Evolutionary conservation across 805 yeast genomes (phyloP), one percentile per base, ranked within the genome.

Genomic region (Helenozyma rhizophorensis): DNA sequence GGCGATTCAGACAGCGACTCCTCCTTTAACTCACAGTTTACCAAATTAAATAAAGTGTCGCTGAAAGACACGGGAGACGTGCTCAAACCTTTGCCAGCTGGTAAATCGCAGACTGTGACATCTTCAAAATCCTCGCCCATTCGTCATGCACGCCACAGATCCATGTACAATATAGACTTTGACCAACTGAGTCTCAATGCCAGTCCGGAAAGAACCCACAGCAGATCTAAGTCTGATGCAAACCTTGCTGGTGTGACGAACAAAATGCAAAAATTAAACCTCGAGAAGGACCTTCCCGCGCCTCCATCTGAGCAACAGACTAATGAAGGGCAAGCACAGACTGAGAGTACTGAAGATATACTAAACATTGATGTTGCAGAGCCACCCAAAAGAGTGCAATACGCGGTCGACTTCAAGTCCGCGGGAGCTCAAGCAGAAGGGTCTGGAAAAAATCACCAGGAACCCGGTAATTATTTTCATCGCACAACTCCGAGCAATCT

Each of bases 361-460:
- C 23, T 32, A 14, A 28, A 50, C n/a, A 54, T 63, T 9, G 43
- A 42, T 11, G 56, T 66, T 9, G 60, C 56, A 4, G 69, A 62
- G 30, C 70, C 72, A 2, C 72, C 72, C 2, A 36, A 37, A 11
- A 53, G 44, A 28, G 59, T 67, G 4, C 36, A 48, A 13, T 67
- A 67, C 45, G 62, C 55, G 1, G 64, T 67, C 15, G 72, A 67
- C 37, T 67, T 67, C 50, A 61, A 57, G 29, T 67, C 58, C 16
- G 50, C 53, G 14, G 29, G 14, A 17, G 16, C 14, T 6, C n/a
- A n/a, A n/a, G n/a, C n/a, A n/a, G n/a, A n/a, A n/a, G n/a, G n/a
- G n/a, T n/a, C n/a, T n/a, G 23, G 17, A n/a, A 25, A 13, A 15
- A 6, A 19, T 12, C 12, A 15, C 9, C 26, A 12, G 10, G 9